Percentiles rank a stretch among this genome's conserved stretches.
phyloP scores from a whole-genome alignment of 2,329 filamentous ascomycete species.

The Exophiala mesophila region DNA sequence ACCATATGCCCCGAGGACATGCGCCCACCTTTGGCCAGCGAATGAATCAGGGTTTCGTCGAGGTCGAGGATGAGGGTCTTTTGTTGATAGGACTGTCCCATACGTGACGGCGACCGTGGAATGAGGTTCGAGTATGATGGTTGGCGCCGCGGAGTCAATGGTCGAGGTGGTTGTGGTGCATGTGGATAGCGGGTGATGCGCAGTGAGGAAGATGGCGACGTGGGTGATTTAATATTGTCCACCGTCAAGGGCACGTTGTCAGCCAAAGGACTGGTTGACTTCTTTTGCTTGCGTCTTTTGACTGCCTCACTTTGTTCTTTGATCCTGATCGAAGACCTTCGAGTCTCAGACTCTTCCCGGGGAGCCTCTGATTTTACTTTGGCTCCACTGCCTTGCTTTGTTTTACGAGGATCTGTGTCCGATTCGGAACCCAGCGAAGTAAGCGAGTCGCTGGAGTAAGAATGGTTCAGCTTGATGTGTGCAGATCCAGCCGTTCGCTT shows the following conservation, averaged over 20 bases:
- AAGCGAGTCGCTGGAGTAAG: conserved; percentile 26
- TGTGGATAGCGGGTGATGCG: conserved; percentile 85
- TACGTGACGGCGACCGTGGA: conserved; percentile 42
- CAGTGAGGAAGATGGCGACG: conserved; percentile 65
- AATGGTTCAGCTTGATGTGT: conserved; percentile 21
- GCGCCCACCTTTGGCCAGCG: conserved; percentile 90
- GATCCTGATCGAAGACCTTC: conserved; percentile 25
- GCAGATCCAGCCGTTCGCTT: conserved; percentile 15
- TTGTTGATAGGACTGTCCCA: conserved; percentile 47
- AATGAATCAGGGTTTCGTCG: conserved; percentile 96
- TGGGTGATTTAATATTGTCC: conserved; percentile 87
- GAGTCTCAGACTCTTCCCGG: conserved; percentile 18
- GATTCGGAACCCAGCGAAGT: conserved; percentile 19
- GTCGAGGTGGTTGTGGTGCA: conserved; percentile 80
- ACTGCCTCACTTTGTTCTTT: conserved; percentile 34
- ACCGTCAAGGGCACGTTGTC: conserved; percentile 57
- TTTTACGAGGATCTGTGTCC: conserved; percentile 21
- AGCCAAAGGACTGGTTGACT: conserved; percentile 16
- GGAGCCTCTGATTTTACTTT: conserved; percentile 15
- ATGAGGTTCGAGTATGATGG: conserved; percentile 72
- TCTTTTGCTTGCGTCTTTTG: conserved; percentile 52
- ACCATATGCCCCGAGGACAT: conserved; percentile 99
- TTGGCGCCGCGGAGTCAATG: conserved; percentile 80
- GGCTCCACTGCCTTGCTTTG: conserved; percentile 2
- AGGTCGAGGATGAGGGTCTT: conserved; percentile 95